Percentiles rank a stretch among this genome's conserved stretches.
Conservation (phyloP, 345 rosid species). For the Pugionium cornutum region DNA sequence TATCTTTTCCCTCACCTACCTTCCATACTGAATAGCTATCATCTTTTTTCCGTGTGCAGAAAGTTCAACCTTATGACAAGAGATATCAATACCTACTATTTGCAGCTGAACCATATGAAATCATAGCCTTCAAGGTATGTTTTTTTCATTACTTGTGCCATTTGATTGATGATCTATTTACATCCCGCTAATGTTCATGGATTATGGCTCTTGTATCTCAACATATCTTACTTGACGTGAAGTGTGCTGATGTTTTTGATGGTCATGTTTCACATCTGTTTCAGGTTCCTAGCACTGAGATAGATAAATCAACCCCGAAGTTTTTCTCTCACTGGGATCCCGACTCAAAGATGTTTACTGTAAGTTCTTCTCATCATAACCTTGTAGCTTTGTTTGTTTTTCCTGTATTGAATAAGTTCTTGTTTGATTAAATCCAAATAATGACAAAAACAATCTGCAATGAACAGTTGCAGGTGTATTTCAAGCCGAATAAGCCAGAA, state of each 20-base stretch:
- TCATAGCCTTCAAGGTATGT: conserved; percentile 86
- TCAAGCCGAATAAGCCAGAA: conserved; percentile 81
- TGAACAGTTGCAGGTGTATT: conserved; percentile 83
- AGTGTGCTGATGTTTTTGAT: conserved; percentile 9
- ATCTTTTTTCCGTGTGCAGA: conserved; percentile 47
- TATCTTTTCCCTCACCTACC: background rate
- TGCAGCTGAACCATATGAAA: conserved; percentile 98
- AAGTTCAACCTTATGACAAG: conserved; percentile 81
- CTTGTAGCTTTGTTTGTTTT: background rate
- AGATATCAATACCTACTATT: conserved; percentile 87
- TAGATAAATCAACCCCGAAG: conserved; percentile 95
- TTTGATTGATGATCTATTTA: conserved; percentile 6
- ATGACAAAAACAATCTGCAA: background rate
- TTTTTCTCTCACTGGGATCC: conserved; percentile 99
- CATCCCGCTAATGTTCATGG: background rate
- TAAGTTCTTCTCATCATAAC: conserved; percentile 42
- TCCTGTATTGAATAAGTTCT: background rate
- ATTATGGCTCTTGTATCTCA: conserved; percentile 2
- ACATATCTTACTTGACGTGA: conserved; percentile 7
- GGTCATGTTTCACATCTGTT: background rate
- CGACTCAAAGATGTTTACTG: conserved; percentile 98
- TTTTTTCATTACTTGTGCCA: background rate
- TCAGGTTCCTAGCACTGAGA: conserved; percentile 98
- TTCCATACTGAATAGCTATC: background rate
- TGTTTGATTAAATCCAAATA: background rate